A percentile compares a stretch with the other conserved stretches of the same genome.
These are phyloP conservation scores for Suillus variegatus DNA, from an alignment of 768 basidiomycete species.

Conservation along the genomic window DNA sequence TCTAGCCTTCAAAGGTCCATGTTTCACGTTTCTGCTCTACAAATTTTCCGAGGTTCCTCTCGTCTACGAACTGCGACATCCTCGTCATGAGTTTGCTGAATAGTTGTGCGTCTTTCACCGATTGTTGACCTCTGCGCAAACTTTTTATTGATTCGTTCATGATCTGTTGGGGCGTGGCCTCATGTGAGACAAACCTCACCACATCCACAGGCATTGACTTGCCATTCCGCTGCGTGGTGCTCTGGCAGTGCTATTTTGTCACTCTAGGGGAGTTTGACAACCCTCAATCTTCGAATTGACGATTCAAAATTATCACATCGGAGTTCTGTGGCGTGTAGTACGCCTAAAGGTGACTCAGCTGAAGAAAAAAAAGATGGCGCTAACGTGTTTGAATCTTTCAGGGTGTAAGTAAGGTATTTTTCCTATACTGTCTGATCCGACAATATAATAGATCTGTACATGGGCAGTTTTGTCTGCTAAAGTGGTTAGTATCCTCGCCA, in stretches of 20 bases:
- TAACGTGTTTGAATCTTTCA: neutral
- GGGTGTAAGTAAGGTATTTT: neutral
- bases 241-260: neutral
- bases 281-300: neutral
- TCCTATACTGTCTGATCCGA: neutral
- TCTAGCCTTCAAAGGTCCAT: neutral
- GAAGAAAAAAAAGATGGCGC: slow-evolving; percentile 7
- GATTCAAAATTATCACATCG: neutral
- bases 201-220: neutral
- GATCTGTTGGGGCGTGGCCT: neutral
- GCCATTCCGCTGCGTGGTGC: neutral
- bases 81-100: neutral
- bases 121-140: neutral
- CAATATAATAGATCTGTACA: neutral
- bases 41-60: no score
- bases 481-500: neutral
- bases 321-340: neutral
- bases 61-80: neutral
- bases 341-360: neutral
- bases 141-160: neutral
- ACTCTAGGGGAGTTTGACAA: neutral
- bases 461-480: neutral
- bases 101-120: neutral
- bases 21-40: neutral
- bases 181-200: neutral